Evolutionary conservation across 441 rosid species (phyloP).

Genomic region (Erodium texanum): DNA sequence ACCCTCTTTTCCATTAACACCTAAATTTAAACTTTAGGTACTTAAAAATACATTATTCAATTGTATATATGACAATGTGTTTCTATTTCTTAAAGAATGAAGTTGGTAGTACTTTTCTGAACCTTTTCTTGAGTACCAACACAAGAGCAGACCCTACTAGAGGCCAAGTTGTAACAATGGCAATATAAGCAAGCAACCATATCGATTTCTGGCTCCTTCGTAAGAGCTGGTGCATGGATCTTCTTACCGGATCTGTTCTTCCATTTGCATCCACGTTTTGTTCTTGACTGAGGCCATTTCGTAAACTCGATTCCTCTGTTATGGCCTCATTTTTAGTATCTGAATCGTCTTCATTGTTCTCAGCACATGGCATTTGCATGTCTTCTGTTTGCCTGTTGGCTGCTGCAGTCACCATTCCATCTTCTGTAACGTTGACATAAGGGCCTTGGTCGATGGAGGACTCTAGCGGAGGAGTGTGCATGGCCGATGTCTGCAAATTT

Average conservation of each 20-base stretch:
- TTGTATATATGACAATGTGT: no score
- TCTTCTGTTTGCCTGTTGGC: constrained; percentile 13
- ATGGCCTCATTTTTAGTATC: not conserved
- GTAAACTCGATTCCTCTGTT: not conserved
- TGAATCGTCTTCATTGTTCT: constrained; percentile 14
- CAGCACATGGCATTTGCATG: not conserved
- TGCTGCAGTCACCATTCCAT: constrained; percentile 49
- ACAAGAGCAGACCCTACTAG: constrained; percentile 22
- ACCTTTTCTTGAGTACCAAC: constrained; percentile 43
- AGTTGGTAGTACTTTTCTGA: constrained; percentile 15
- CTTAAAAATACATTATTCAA: no score
- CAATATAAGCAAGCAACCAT: constrained; percentile 62
- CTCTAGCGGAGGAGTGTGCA: constrained; percentile 18
- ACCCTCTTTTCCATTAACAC: no score
- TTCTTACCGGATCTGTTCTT: constrained; percentile 25
- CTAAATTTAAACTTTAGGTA: no score
- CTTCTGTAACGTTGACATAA: constrained; percentile 39
- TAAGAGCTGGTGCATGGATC: constrained; percentile 38
- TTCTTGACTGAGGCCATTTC: constrained; percentile 4
- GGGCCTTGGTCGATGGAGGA: constrained; percentile 54
- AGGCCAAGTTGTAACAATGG: constrained; percentile 64
- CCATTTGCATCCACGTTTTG: constrained; percentile 17
- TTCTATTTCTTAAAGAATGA: not conserved
- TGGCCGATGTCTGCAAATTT: constrained; percentile 33
- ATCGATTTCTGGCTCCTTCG: constrained; percentile 40